Evolutionary conservation across 345 rosid genomes (phyloP).

Genomic region (Microthlaspi erraticum): DNA sequence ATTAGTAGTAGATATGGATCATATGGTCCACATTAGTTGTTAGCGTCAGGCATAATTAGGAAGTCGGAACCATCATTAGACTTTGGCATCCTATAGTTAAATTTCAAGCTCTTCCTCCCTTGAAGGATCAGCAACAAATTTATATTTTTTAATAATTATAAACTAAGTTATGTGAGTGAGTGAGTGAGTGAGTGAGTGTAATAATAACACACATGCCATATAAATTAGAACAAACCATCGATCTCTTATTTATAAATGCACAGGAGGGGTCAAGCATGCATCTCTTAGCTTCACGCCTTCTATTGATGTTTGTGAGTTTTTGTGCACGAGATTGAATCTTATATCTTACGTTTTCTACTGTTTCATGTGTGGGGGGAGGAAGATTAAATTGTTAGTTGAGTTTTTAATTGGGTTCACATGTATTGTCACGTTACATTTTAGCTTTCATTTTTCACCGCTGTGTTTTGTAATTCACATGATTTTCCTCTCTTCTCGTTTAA

Average conservation of each 20-base stretch:
- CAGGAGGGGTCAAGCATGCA: conserved; percentile 47
- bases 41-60: conserved; percentile 36
- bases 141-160: background rate
- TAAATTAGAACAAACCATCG: conserved; percentile 23
- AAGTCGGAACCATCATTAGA: conserved; percentile 38
- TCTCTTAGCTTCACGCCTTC: conserved; percentile 45
- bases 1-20: conserved; percentile 10
- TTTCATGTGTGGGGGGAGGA: background rate
- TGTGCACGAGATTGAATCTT: conserved; percentile 38
- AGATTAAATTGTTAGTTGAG: background rate
- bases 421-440: conserved; percentile 1
- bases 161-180: conserved; percentile 30
- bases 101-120: conserved; percentile 40
- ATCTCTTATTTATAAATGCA: conserved; percentile 29
- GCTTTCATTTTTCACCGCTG: background rate
- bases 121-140: conserved; percentile 44
- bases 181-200: conserved; percentile 31
- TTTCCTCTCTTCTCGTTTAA: background rate
- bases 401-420: background rate
- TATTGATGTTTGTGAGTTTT: conserved; percentile 34
- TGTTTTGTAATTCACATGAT: background rate
- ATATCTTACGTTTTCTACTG: conserved; percentile 32
- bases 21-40: conserved; percentile 25
- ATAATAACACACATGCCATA: conserved; percentile 38
- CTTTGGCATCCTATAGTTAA: conserved; percentile 37